A percentile compares a stretch with the other conserved stretches of the same genome.
Conservation (phyloP, 495 filamentous ascomycete genomes). For the Lasiosphaeria miniovina region DNA sequence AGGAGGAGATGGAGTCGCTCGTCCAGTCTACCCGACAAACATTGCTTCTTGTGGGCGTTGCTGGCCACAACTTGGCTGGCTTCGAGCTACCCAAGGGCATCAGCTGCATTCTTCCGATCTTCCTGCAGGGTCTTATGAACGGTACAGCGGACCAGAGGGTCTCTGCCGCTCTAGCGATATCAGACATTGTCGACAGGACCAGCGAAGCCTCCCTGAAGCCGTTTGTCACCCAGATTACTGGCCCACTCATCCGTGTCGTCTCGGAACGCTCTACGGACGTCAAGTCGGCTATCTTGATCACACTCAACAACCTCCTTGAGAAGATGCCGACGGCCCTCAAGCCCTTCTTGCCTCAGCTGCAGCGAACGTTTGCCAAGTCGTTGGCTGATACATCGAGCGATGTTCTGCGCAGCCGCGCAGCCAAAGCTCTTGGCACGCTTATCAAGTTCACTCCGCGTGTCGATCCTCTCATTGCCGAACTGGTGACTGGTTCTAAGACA, state of each 20-base stretch:
- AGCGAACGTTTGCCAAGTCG: constrained; percentile 93
- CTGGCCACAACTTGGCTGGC: constrained; percentile 79
- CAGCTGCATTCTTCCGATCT: constrained; percentile 93
- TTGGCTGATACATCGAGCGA: constrained; percentile 92
- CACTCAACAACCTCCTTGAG: constrained; percentile 89
- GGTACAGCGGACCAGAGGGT: constrained; percentile 88
- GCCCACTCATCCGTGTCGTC: constrained; percentile 93
- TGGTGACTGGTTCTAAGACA: constrained; percentile 91
- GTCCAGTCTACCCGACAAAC: constrained; percentile 81
- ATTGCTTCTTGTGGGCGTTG: constrained; percentile 80
- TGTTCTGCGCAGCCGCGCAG: constrained; percentile 77
- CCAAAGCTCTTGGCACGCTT: constrained; percentile 92
- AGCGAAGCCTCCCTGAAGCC: constrained; percentile 78
- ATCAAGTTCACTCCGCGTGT: constrained; percentile 96
- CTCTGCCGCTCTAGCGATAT: constrained; percentile 87
- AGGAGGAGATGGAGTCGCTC: constrained; percentile 98
- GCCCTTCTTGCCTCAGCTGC: constrained; percentile 94
- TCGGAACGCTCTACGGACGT: constrained; percentile 93
- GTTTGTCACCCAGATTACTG: constrained; percentile 96
- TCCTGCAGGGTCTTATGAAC: constrained; percentile 96
- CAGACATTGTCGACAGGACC: constrained; percentile 90
- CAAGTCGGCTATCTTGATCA: constrained; percentile 90
- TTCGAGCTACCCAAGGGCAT: constrained; percentile 96
- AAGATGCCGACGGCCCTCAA: constrained; percentile 96
- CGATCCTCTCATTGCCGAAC: constrained; percentile 79